phyloP scores from a whole-genome alignment of 192 early-diverging fungal species.

The Podila epigama region DNA sequence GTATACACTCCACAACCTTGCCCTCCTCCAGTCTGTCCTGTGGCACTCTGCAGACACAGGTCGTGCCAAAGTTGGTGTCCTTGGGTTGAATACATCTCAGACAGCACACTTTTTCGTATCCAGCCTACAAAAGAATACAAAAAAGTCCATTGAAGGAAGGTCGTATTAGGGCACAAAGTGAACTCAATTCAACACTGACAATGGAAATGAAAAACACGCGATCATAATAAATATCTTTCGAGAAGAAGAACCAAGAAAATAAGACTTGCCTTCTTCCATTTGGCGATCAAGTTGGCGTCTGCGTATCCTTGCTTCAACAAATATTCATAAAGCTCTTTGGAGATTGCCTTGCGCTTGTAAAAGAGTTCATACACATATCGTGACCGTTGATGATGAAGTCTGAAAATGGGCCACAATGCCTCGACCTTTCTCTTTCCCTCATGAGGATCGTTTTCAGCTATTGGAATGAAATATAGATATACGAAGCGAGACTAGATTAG shows the following conservation, averaged over 20 bases:
- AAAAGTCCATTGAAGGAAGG: not conserved
- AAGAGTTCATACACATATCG: slow-evolving; percentile 97
- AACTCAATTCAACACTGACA: no score
- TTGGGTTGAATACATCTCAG: slow-evolving; percentile 95
- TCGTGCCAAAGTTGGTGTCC: slow-evolving; percentile 98
- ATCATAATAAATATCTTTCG: not conserved
- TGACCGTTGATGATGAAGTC: slow-evolving; percentile 97
- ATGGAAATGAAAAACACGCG: not conserved
- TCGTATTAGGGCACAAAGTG: no score
- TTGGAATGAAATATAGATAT: not conserved
- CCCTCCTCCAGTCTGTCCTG: slow-evolving; percentile 88
- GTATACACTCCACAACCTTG: slow-evolving; percentile 91
- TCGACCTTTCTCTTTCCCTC: slow-evolving; percentile 95
- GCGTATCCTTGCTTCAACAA: slow-evolving; percentile 91
- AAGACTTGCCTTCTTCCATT: slow-evolving; percentile 90
- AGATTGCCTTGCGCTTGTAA: slow-evolving; percentile 95
- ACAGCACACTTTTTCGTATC: slow-evolving; percentile 98
- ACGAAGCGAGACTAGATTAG: slow-evolving; percentile 4
- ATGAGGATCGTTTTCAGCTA: slow-evolving; percentile 94
- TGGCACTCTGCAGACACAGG: slow-evolving; percentile 97
- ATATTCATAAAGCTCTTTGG: slow-evolving; percentile 91
- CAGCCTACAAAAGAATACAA: slow-evolving; percentile 58
- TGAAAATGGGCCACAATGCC: slow-evolving; percentile 93
- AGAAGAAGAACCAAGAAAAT: not conserved
- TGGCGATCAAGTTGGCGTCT: slow-evolving; percentile 94